These are phyloP conservation scores for Sarocladium strictum DNA, from an alignment of 2,329 filamentous ascomycete species.

Conservation along the genomic window DNA sequence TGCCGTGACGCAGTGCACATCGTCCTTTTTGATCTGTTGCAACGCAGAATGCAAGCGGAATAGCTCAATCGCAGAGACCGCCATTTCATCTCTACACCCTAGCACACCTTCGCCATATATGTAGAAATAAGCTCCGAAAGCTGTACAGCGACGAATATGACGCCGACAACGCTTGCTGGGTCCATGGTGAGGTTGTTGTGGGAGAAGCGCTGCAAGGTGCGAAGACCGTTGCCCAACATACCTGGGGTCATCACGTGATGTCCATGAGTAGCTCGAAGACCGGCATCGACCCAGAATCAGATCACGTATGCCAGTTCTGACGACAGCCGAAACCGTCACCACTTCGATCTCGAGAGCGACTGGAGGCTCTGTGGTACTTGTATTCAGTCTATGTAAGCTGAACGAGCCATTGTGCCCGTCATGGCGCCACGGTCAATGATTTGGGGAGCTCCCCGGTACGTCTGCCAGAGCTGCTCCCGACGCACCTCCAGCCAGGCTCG, in stretches of 20 bases:
- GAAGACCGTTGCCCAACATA: background rate
- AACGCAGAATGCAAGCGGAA: slow-evolving; percentile 10
- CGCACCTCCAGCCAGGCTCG: slow-evolving; percentile 28
- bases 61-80: slow-evolving; percentile 9
- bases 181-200: slow-evolving; percentile 4
- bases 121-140: slow-evolving; percentile 6
- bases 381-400: too few relatives aligned
- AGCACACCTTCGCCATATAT: slow-evolving; percentile 5
- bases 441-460: slow-evolving; percentile 24
- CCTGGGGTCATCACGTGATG: background rate
- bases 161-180: slow-evolving; percentile 7
- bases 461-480: slow-evolving; percentile 43
- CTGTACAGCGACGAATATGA: slow-evolving; percentile 9
- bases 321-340: background rate
- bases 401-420: too few relatives aligned
- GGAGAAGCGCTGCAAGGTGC: background rate
- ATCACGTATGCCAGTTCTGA: background rate
- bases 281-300: background rate
- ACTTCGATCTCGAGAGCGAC: background rate
- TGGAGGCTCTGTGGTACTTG: too few relatives aligned
- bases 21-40: slow-evolving; percentile 8
- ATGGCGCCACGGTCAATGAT: slow-evolving; percentile 17
- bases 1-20: background rate
- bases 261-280: background rate
- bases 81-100: slow-evolving; percentile 9